A percentile compares a stretch with the other conserved stretches of the same genome.
phyloP scores from a whole-genome alignment of 768 basidiomycete species.

The Epithele typhae region DNA sequence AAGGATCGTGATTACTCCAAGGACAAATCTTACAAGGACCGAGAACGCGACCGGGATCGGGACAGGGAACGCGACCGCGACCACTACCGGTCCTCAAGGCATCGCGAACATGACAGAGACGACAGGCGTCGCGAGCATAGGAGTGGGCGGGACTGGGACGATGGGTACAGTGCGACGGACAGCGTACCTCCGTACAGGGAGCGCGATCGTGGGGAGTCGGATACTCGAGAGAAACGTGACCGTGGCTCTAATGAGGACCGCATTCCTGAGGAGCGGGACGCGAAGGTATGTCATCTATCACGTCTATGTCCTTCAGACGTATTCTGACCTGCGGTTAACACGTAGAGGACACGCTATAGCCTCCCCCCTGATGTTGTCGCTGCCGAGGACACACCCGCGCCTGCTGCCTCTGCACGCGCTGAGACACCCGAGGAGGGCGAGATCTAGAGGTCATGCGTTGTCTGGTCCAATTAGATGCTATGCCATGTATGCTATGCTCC shows the following conservation, averaged over 20 bases:
- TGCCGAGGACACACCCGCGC: constrained; percentile 28
- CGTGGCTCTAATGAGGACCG: constrained; percentile 39
- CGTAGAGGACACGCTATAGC: constrained; percentile 20
- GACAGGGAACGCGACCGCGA: constrained; percentile 33
- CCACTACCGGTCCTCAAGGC: constrained; percentile 37
- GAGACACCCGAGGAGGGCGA: constrained; percentile 82
- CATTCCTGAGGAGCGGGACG: constrained; percentile 50
- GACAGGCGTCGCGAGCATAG: constrained; percentile 42
- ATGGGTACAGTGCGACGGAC: constrained; percentile 32
- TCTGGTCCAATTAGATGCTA: too few relatives aligned
- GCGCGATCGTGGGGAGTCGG: constrained; percentile 37
- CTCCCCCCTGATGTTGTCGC: constrained; percentile 42
- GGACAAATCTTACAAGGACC: constrained; percentile 29
- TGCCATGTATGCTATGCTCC: not conserved
- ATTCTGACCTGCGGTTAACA: not conserved
- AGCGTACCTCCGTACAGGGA: constrained; percentile 46
- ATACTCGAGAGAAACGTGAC: constrained; percentile 30
- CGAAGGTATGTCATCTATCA: constrained; percentile 48
- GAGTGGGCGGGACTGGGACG: constrained; percentile 44
- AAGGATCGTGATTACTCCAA: constrained; percentile 34
- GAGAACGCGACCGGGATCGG: constrained; percentile 28
- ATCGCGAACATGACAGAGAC: constrained; percentile 56
- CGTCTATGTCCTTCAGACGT: not conserved
- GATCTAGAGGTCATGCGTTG: not conserved
- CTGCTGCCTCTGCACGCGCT: constrained; percentile 36